Base-by-base conservation (phyloP, 108 stramenopile species). In the Cyclotella choctawhatcheeana region DNA sequence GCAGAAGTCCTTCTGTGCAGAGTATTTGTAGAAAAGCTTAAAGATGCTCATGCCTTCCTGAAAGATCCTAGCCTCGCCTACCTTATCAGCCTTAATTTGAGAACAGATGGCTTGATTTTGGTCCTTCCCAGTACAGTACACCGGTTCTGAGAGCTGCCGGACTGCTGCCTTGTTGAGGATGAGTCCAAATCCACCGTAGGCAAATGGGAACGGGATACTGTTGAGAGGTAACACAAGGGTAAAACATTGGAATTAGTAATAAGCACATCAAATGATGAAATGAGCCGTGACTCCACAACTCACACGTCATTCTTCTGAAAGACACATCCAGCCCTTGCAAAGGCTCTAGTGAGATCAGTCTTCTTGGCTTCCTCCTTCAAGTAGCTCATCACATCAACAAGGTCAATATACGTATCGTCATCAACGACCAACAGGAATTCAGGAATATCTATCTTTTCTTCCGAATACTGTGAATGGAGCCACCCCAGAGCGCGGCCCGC, bases 161-260 rank as follows among this genome's bases (percentile, higher is more conserved):
- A 83, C 30, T 13, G 74, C 60, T 24, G 27, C 50, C 45, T 51
- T 53, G 69, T 53, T 68, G 13, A 76, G 44, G 43, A 72, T 44
- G 14, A 52, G 55, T 20, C 84, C 81, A 27, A 69, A 85, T 0
- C 84, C 84, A 18, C 84, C 84, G 40, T 58, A 85, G 20, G 84
- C 76, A 20, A 79, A 45, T 14, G 62, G 44, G 26, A 77, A 69
- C 29, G 63, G 63, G 30, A 48, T 64, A 20, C 59, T 60, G 51
- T 22, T 6, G 37, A 12, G 37, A 6, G 12, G 12, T n/a, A 12
- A 40, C 37, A 40, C 37, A 48, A 48, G 47, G 16, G n/a, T n/a
- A 48, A 4, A 48, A n/a, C 12, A 52, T 2, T 52, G 10, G 29
- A 13, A 6, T 31, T 13, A 56, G 29, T n/a, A n/a, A n/a, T 21